Evolutionary conservation across 306 rosid genomes (phyloP).

Genomic region (Chamaecrista fasciculata): DNA sequence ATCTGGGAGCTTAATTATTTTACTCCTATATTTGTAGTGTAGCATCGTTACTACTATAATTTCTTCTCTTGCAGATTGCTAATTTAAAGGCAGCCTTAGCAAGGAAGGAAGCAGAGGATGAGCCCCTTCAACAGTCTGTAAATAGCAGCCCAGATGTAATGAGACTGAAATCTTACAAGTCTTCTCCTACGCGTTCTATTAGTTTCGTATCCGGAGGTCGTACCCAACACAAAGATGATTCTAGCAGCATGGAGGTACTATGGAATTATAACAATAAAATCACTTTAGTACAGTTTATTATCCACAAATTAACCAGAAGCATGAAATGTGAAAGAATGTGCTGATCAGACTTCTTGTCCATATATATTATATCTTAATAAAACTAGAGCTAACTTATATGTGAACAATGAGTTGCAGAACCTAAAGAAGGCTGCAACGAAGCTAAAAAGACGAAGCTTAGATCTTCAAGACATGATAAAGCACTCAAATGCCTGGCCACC

Average conservation of each 20-base stretch:
- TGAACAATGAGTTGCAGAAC: slow-evolving; percentile 33
- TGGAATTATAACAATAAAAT: not conserved
- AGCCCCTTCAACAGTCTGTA: slow-evolving; percentile 36
- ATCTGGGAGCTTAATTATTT: not conserved
- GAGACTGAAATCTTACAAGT: slow-evolving; percentile 39
- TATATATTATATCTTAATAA: not conserved
- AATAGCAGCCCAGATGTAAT: slow-evolving; percentile 44
- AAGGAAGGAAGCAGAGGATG: slow-evolving; percentile 62
- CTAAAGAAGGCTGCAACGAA: slow-evolving; percentile 32
- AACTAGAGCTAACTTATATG: slow-evolving; percentile 6
- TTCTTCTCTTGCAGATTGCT: slow-evolving; percentile 53
- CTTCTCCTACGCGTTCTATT: slow-evolving; percentile 42
- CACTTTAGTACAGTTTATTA: not conserved
- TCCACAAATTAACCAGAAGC: not conserved
- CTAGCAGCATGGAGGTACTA: slow-evolving; percentile 51
- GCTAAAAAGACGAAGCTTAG: slow-evolving; percentile 68
- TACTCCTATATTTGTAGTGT: not conserved
- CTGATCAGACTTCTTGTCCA: not conserved
- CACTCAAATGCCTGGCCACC: slow-evolving; percentile 45
- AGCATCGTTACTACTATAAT: slow-evolving; percentile 6
- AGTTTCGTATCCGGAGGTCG: slow-evolving; percentile 39
- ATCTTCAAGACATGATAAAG: slow-evolving; percentile 47
- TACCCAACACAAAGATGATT: slow-evolving; percentile 54
- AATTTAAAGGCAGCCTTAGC: slow-evolving; percentile 63
- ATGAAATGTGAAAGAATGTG: slow-evolving; percentile 2